Evolutionary conservation across 2,329 filamentous ascomycete species (phyloP).

Genomic region (Colletotrichum caudatum): DNA sequence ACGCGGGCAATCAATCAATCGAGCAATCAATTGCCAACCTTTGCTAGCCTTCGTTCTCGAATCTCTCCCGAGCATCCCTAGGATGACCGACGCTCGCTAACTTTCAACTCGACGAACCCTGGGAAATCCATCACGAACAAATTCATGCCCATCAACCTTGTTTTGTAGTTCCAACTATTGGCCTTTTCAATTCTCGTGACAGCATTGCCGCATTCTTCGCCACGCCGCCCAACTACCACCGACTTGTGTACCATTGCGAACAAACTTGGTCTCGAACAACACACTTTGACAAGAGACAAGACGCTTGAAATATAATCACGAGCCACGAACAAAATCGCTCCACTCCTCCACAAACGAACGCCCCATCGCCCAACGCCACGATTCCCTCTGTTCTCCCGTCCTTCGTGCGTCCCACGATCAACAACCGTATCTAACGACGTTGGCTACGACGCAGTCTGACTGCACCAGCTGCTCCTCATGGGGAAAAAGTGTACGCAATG

Average conservation of each 20-base stretch:
- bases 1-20: constrained; percentile 22
- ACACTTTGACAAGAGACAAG: background rate
- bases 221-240: constrained; percentile 6
- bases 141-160: background rate
- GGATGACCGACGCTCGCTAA: constrained; percentile 40
- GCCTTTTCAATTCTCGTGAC: constrained; percentile 4
- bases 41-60: background rate
- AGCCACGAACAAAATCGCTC: background rate
- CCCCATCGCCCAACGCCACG: background rate
- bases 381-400: background rate
- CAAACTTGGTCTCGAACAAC: background rate
- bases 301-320: background rate
- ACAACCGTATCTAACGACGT: background rate
- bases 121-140: background rate
- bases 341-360: background rate
- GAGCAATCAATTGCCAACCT: constrained; percentile 22
- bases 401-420: background rate
- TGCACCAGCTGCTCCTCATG: constrained; percentile 45
- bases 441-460: constrained; percentile 20
- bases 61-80: constrained; percentile 29
- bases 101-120: background rate
- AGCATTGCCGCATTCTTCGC: background rate
- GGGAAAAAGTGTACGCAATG: constrained; percentile 52
- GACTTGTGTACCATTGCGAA: constrained; percentile 11
- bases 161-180: constrained; percentile 13